A percentile compares a stretch with the other conserved stretches of the same genome.
These are phyloP conservation scores for Trichoderma reesei DNA, from an alignment of 495 filamentous ascomycete species.

Conservation along the genomic window DNA sequence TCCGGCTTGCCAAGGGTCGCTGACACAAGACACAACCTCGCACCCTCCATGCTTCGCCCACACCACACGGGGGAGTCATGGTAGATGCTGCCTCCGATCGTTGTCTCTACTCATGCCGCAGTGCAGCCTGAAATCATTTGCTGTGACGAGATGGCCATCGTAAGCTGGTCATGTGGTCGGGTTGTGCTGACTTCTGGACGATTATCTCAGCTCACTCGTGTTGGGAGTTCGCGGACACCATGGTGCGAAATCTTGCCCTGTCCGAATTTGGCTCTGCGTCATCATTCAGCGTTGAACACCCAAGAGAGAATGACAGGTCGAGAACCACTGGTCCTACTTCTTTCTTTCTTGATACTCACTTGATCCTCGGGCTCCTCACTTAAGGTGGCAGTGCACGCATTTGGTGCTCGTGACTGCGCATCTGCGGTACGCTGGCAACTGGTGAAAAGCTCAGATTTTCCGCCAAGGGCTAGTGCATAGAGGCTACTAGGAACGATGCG, in stretches of 20 bases:
- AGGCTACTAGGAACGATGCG: background rate
- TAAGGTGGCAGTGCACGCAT: background rate
- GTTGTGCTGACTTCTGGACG: background rate
- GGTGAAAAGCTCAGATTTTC: background rate
- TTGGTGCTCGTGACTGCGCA: background rate
- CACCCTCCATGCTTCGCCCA: background rate
- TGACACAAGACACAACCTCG: constrained; percentile 7
- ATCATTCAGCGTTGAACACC: background rate
- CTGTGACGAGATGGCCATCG: background rate
- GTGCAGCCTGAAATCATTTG: background rate
- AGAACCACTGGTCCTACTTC: no score
- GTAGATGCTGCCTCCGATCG: background rate
- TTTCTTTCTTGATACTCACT: background rate
- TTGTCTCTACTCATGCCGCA: background rate
- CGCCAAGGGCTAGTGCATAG: background rate
- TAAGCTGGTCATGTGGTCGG: background rate
- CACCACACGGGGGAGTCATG: background rate
- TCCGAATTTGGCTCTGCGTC: background rate
- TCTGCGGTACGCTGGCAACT: background rate
- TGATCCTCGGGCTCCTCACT: background rate
- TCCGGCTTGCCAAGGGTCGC: background rate
- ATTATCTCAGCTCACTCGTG: background rate
- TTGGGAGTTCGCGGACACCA: background rate
- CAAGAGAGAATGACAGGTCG: background rate
- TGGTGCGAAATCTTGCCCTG: background rate